Percentiles rank a stretch among this genome's conserved stretches.
Conservation (phyloP, 2,329 filamentous ascomycete species). For the Xylariaceae sp. region DNA sequence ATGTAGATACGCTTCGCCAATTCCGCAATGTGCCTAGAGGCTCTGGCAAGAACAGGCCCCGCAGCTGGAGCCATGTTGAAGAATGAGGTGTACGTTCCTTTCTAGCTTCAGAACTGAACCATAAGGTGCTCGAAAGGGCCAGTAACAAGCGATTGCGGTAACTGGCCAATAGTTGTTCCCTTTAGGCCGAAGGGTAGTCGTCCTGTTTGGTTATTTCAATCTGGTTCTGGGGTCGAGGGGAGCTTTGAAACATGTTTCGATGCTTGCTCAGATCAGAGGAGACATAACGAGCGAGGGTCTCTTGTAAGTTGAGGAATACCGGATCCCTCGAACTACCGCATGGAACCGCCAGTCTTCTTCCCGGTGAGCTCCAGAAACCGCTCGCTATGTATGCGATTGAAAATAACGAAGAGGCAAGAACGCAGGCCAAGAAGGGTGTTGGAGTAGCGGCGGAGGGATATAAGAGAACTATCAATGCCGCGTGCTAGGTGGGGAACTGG, state of each 20-base stretch:
- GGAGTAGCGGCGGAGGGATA: slow-evolving; percentile 26
- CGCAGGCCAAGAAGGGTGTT: slow-evolving; percentile 17
- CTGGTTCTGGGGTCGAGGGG: neutral
- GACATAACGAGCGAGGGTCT: slow-evolving; percentile 17
- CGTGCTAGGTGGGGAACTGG: slow-evolving; percentile 22
- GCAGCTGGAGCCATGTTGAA: slow-evolving; percentile 40
- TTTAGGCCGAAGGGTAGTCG: neutral
- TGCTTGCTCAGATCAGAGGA: slow-evolving; percentile 1
- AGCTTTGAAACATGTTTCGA: neutral
- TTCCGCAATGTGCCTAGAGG: slow-evolving; percentile 34
- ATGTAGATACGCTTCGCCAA: slow-evolving; percentile 58
- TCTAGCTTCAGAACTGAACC: neutral
- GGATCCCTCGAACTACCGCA: slow-evolving; percentile 34
- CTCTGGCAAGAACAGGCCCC: slow-evolving; percentile 34
- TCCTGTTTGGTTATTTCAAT: neutral
- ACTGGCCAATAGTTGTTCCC: too few species aligned
- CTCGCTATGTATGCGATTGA: slow-evolving; percentile 22
- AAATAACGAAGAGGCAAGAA: slow-evolving; percentile 10
- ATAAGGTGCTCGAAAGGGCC: too few species aligned
- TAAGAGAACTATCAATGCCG: slow-evolving; percentile 21
- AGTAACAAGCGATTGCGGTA: too few species aligned
- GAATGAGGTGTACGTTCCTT: slow-evolving; percentile 7
- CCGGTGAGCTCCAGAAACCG: slow-evolving; percentile 23
- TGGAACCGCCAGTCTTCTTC: slow-evolving; percentile 25
- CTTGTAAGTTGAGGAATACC: slow-evolving; percentile 33